Evolutionary conservation across 441 rosid genomes (phyloP).

Genomic region (Hura crepitans): DNA sequence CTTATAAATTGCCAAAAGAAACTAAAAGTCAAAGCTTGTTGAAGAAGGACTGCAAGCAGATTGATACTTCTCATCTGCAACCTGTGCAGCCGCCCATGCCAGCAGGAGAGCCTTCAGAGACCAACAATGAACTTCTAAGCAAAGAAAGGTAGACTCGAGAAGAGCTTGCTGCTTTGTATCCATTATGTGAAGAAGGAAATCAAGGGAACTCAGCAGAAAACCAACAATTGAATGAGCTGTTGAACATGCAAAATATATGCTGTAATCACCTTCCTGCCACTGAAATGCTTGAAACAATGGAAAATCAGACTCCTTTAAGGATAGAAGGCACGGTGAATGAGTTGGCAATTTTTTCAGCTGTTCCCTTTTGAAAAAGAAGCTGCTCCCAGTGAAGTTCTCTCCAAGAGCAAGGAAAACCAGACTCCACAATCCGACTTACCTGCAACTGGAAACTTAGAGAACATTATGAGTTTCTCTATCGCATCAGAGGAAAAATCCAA

Average conservation of each 20-base stretch:
- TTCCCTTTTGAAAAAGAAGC: not conserved
- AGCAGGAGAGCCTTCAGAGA: slow-evolving; percentile 21
- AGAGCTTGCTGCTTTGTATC: slow-evolving; percentile 13
- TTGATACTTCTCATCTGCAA: slow-evolving; percentile 18
- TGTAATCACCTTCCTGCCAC: slow-evolving; percentile 11
- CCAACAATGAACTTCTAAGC: slow-evolving; percentile 23
- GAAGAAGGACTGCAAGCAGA: slow-evolving; percentile 15
- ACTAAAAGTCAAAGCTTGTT: slow-evolving; percentile 17
- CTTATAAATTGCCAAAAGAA: slow-evolving; percentile 19
- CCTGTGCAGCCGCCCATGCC: slow-evolving; percentile 20
- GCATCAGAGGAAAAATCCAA: slow-evolving; percentile 34
- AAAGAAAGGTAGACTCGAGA: slow-evolving; percentile 24
- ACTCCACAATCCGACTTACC: slow-evolving; percentile 33
- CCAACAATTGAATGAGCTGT: slow-evolving; percentile 17
- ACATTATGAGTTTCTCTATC: slow-evolving; percentile 27
- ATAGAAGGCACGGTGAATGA: slow-evolving; percentile 23
- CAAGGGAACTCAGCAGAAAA: slow-evolving; percentile 22
- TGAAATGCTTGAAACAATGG: slow-evolving; percentile 25
- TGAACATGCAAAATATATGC: slow-evolving; percentile 17
- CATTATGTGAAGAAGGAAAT: slow-evolving; percentile 28
- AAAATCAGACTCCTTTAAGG: slow-evolving; percentile 21
- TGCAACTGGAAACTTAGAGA: slow-evolving; percentile 33
- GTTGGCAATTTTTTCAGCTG: slow-evolving; percentile 21
- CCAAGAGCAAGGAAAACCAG: slow-evolving; percentile 32
- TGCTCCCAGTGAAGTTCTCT: slow-evolving; percentile 20